A percentile compares a stretch with the other conserved stretches of the same genome.
phyloP scores from a whole-genome alignment of 2,329 filamentous ascomycete species.

The Xylariaceae sp. region DNA sequence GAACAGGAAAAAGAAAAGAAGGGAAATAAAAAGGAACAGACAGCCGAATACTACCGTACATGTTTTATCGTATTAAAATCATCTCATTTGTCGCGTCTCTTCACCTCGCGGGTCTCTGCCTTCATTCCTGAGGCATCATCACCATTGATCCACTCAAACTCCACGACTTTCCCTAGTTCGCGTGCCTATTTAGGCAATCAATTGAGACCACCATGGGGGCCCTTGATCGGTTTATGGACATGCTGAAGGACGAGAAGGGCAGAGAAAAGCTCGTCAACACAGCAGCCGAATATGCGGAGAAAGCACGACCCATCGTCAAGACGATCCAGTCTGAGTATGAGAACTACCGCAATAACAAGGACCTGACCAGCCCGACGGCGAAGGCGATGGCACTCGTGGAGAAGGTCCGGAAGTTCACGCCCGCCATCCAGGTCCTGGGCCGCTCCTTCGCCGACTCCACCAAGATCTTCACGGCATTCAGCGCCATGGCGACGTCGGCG shows the following conservation, averaged over 20 bases:
- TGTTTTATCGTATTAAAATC: too few relatives aligned
- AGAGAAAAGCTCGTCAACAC: conserved; percentile 1
- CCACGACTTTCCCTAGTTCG: neutral
- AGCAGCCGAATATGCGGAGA: neutral
- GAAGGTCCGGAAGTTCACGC: conserved; percentile 24
- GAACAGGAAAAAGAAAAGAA: neutral
- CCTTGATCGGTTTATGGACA: neutral
- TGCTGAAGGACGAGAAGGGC: neutral
- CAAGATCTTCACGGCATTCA: conserved; percentile 32
- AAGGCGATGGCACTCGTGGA: conserved; percentile 3
- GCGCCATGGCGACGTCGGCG: conserved; percentile 29
- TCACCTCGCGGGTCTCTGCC: neutral
- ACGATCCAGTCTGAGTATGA: conserved; percentile 5
- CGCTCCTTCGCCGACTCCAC: conserved; percentile 33
- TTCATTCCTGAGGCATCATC: neutral
- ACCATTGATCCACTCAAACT: neutral
- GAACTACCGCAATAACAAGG: neutral
- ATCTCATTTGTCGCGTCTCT: neutral
- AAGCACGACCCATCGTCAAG: conserved; percentile 2
- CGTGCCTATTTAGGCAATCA: neutral
- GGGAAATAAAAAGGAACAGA: neutral
- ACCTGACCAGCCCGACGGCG: neutral
- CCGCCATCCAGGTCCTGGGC: conserved; percentile 34
- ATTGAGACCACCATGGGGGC: neutral
- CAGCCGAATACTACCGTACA: neutral